Conservation (phyloP, 140 eudicot species). For the Flaveria floridana region DNA sequence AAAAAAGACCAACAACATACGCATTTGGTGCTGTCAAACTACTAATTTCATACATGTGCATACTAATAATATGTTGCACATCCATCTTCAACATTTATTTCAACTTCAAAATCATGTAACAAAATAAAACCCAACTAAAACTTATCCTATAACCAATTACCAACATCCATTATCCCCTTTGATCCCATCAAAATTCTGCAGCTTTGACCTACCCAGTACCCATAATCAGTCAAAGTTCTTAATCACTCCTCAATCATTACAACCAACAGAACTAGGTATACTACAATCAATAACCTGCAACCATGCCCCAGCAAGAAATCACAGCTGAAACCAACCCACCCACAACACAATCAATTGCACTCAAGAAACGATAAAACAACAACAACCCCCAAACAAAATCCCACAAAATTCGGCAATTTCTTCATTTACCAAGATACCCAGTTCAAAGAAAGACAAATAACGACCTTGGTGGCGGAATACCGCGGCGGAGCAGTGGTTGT, state of each 20-base stretch:
- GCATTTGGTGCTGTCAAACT: background rate
- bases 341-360: background rate
- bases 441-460: background rate
- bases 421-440: constrained; percentile 1
- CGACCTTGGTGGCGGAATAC: constrained; percentile 32
- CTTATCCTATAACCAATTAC: constrained; percentile 20
- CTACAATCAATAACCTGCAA: constrained; percentile 8
- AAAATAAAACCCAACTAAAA: background rate
- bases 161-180: background rate
- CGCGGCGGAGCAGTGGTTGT: constrained; percentile 28
- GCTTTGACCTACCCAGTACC: constrained; percentile 18
- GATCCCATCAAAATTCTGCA: constrained; percentile 16
- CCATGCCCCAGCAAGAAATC: constrained; percentile 7
- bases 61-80: background rate
- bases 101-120: constrained; percentile 18
- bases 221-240: constrained; percentile 4
- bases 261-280: background rate
- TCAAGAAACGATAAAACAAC: background rate
- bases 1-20: background rate
- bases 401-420: background rate
- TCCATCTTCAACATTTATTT: constrained; percentile 11
- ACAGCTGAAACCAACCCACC: constrained; percentile 13
- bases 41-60: background rate
- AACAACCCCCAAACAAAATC: constrained; percentile 18
- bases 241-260: constrained; percentile 2